A percentile compares a stretch with the other conserved stretches of the same genome.
phyloP scores from a whole-genome alignment of 2,329 filamentous ascomycete species.

The Hypoxylon rubiginosum region DNA sequence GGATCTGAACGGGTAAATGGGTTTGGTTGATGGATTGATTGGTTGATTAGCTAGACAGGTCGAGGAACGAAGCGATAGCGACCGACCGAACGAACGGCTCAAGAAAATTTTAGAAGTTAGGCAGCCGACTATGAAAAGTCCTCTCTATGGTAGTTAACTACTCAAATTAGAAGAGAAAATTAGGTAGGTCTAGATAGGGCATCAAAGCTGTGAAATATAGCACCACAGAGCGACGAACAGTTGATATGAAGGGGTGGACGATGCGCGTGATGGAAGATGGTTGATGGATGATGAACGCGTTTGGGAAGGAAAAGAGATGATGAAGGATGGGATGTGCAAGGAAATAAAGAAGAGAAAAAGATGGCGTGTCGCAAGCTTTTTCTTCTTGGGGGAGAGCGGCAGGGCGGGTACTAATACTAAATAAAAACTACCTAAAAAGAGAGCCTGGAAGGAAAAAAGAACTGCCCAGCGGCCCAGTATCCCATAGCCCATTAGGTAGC shows the following conservation, averaged over 20 bases:
- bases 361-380: slow-evolving; percentile 38
- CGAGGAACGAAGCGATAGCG: slow-evolving; percentile 29
- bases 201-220: slow-evolving; percentile 16
- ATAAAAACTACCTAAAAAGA: slow-evolving; percentile 10
- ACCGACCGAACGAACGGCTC: slow-evolving; percentile 29
- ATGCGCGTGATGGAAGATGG: slow-evolving; percentile 13
- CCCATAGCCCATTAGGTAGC: neutral
- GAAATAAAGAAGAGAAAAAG: slow-evolving; percentile 26
- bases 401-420: slow-evolving; percentile 13
- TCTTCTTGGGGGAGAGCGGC: slow-evolving; percentile 3
- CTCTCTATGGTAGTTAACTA: slow-evolving; percentile 32
- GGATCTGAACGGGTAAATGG: slow-evolving; percentile 26
- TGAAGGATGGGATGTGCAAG: too few species aligned
- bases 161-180: slow-evolving; percentile 24
- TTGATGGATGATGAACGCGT: slow-evolving; percentile 1
- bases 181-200: slow-evolving; percentile 18
- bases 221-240: slow-evolving; percentile 15
- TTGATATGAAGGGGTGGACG: slow-evolving; percentile 14
- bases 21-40: slow-evolving; percentile 27
- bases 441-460: slow-evolving; percentile 17
- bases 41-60: slow-evolving; percentile 31
- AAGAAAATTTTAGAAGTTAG: slow-evolving; percentile 21
- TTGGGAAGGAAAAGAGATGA: slow-evolving; percentile 19
- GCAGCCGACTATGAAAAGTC: slow-evolving; percentile 21
- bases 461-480: neutral